These are phyloP conservation scores for Onygenales sp. DNA, from an alignment of 2,329 filamentous ascomycete species.

Conservation along the genomic window DNA sequence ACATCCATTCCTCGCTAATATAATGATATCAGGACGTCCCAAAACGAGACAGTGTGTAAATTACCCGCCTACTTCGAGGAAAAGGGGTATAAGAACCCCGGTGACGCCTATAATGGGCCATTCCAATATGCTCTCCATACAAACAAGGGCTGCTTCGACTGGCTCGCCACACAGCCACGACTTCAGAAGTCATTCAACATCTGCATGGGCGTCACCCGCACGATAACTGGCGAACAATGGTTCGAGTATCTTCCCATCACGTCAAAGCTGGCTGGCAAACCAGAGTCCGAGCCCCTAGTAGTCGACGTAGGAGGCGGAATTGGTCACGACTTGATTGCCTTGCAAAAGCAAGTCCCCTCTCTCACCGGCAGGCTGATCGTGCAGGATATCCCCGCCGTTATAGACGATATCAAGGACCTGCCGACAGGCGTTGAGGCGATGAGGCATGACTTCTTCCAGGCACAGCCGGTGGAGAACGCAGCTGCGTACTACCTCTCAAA, in stretches of 20 bases:
- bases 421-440: neutral
- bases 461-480: conserved; percentile 7
- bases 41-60: conserved; percentile 7
- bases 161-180: conserved; percentile 13
- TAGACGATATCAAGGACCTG: conserved; percentile 9
- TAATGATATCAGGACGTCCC: conserved; percentile 4
- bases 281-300: conserved; percentile 11
- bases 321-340: conserved; percentile 32
- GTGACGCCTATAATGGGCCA: conserved; percentile 17
- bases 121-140: conserved; percentile 20
- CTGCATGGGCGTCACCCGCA: conserved; percentile 14
- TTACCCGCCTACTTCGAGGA: conserved; percentile 19
- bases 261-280: conserved; percentile 3
- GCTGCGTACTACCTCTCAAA: conserved; percentile 25
- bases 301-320: conserved; percentile 37
- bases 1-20: conserved; percentile 3
- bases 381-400: conserved; percentile 39
- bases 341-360: conserved; percentile 27
- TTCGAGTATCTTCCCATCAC: conserved; percentile 12
- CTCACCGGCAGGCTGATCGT: conserved; percentile 36
- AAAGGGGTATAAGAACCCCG: conserved; percentile 21
- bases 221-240: conserved; percentile 7
- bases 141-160: conserved; percentile 19
- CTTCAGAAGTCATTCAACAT: conserved; percentile 19
- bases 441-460: conserved; percentile 4